Evolutionary conservation across 192 early-diverging fungal genomes (phyloP).

Genomic region (Spizellomyces punctatus): DNA sequence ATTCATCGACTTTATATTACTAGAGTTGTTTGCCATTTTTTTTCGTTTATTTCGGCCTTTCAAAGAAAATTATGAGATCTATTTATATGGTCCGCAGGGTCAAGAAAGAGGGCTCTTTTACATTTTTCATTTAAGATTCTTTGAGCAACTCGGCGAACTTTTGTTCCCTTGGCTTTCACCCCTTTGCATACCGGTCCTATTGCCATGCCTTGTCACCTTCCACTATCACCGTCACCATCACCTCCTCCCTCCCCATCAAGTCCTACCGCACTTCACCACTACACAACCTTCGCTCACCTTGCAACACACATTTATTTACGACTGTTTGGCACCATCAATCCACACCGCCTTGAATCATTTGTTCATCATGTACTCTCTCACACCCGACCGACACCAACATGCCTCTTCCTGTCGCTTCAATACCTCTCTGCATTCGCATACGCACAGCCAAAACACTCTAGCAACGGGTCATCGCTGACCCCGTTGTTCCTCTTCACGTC

Average conservation of each 20-base stretch:
- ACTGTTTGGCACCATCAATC: conserved; percentile 1
- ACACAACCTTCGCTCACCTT: not conserved
- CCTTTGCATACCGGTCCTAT: too few relatives aligned
- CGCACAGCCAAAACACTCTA: not conserved
- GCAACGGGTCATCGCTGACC: not conserved
- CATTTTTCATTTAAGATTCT: too few relatives aligned
- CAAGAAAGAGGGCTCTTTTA: too few relatives aligned
- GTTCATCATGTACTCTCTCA: not conserved
- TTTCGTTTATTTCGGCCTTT: too few relatives aligned
- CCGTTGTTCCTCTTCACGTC: conserved; percentile 11
- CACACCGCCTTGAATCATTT: not conserved
- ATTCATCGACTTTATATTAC: too few relatives aligned
- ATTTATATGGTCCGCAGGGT: too few relatives aligned
- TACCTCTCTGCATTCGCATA: conserved; percentile 22
- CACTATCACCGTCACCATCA: not conserved
- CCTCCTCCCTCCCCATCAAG: not conserved
- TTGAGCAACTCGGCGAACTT: too few relatives aligned
- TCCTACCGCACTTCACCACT: not conserved
- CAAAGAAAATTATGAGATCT: too few relatives aligned
- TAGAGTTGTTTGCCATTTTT: too few relatives aligned
- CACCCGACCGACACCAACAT: not conserved
- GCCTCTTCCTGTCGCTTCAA: conserved; percentile 17
- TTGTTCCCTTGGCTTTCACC: too few relatives aligned
- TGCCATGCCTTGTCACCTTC: too few relatives aligned
- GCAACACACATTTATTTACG: not conserved